Evolutionary conservation across 2,329 filamentous ascomycete genomes (phyloP).

Genomic region (Trichophyton benhamiae): DNA sequence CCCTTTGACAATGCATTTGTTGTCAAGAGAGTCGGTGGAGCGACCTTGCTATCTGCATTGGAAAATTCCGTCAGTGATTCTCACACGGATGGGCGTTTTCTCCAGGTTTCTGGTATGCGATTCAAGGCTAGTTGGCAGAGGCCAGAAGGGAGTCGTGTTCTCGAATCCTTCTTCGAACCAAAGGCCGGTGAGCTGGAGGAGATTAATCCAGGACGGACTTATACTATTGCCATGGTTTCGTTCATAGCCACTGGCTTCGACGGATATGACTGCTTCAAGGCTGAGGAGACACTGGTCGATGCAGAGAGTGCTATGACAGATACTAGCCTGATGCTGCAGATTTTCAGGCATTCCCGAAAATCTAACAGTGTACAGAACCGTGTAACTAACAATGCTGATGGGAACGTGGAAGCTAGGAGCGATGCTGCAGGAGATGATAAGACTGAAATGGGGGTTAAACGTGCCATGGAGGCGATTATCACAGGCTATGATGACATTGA

Average conservation of each 20-base stretch:
- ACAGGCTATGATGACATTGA: not conserved
- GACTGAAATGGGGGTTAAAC: not conserved
- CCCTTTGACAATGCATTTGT: not conserved
- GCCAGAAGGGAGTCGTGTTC: not conserved
- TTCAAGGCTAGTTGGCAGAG: not conserved
- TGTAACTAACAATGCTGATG: not conserved
- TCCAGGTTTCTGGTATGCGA: not conserved
- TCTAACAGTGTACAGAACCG: not conserved
- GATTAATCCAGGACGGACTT: not conserved
- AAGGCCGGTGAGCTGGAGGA: not conserved
- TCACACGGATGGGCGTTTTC: not conserved
- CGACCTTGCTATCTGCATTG: not conserved
- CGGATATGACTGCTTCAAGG: not conserved
- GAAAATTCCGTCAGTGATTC: not conserved
- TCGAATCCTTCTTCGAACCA: not conserved
- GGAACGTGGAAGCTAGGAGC: not conserved
- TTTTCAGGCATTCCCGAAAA: not conserved
- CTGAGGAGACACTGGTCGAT: not conserved
- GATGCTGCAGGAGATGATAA: not conserved
- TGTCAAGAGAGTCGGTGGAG: not conserved
- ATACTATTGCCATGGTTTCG: not conserved
- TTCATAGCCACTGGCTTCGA: not conserved
- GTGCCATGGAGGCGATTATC: not conserved
- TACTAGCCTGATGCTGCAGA: not conserved
- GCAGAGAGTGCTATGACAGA: slow-evolving; percentile 3